Base-by-base conservation (phyloP, 2,329 filamentous ascomycete genomes). In the Colletotrichum orchidophilum region DNA sequence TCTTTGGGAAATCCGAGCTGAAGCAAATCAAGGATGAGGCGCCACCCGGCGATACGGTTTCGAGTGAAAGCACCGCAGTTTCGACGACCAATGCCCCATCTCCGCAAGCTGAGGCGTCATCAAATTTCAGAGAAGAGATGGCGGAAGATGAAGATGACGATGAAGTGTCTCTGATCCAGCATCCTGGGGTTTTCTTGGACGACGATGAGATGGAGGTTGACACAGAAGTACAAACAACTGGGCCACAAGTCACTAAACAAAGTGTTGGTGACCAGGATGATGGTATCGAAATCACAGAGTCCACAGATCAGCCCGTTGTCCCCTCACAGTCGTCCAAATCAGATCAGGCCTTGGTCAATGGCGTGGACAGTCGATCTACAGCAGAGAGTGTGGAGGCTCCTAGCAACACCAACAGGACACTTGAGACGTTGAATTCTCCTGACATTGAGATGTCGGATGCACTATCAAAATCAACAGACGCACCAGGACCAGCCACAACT, bases 1-100 rank as follows among this genome's bases (percentile, higher is more conserved):
- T 91, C 26, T 91, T 91, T 73, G 87, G 84, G 50, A 90, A 89
- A 75, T 86, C 86, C 0, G 89, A 91, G 71, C 75, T 91, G 50
- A 84, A 87, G 72, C 82, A 86, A 71, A 81, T 91, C 58, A 83
- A 87, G 63, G 78, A 83, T 29, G 74, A 77, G 64, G 75, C 70
- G 49, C 75, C 69, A 21, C 76, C 81, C 50, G 78, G 66, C 63
- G 31, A 77, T 2, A 65, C 76, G n/a, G 77, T 80, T 21, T 75
- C 71, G 72, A 62, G 61, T 13, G 77, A 77, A n/a, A 68, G 71
- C 1, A 18, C 15, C 8, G 18, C 24, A 42, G 29, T 18, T 21
- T 27, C 50, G 21, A 42, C 21, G 11, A 42, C 21, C 5, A 57
- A 63, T 35, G 29, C 59, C 12, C 21, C 21, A 24, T 42, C 64